Evolutionary conservation across 2,329 filamentous ascomycete species (phyloP).

Genomic region (Phialocephala subalpina): DNA sequence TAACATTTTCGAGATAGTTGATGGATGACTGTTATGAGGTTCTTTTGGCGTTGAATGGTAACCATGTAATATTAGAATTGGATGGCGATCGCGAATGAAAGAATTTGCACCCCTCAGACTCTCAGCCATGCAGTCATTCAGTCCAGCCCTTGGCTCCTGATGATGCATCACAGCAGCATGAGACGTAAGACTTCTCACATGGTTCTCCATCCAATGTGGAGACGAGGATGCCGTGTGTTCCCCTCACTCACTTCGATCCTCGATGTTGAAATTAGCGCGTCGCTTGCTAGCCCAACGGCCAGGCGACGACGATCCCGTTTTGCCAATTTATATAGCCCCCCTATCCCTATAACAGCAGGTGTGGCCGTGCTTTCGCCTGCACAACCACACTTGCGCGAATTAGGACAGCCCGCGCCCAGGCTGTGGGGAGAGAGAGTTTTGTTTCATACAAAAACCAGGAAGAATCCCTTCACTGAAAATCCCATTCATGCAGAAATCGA

Average conservation of each 20-base stretch:
- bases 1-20: conserved; percentile 1
- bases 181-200: not conserved
- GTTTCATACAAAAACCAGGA: not conserved
- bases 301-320: not conserved
- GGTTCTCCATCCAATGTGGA: not conserved
- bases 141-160: not conserved
- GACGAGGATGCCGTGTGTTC: not conserved
- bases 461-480: not conserved
- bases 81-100: conserved; percentile 2
- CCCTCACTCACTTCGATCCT: not conserved
- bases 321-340: not conserved
- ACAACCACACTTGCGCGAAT: not conserved
- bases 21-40: not conserved
- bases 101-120: not conserved
- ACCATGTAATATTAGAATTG: conserved; percentile 6
- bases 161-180: not conserved
- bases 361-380: not conserved
- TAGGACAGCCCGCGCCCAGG: not conserved
- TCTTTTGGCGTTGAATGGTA: not conserved
- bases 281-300: not conserved
- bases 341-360: not conserved
- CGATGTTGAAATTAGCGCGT: conserved; percentile 2
- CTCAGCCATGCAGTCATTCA: not conserved
- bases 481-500: too few species aligned
- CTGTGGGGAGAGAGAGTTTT: too few species aligned